Conservation (phyloP, 139 green algal species). For the Chlamydomonas sphaeroides region DNA sequence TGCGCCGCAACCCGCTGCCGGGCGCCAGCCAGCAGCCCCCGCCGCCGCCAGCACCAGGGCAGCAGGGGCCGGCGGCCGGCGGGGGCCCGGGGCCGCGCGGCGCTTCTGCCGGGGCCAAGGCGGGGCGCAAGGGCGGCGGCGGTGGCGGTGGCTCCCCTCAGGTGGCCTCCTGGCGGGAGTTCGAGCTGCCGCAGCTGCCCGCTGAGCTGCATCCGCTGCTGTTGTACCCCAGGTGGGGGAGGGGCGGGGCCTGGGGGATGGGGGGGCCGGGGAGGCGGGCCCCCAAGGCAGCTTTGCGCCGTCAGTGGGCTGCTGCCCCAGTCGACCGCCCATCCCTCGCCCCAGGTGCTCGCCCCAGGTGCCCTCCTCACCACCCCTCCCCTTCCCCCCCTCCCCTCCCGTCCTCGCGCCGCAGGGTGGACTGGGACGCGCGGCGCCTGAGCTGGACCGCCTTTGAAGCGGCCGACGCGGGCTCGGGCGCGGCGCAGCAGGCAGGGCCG, state of each 20-base stretch:
- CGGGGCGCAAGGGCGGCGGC: neutral
- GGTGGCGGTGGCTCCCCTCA: neutral
- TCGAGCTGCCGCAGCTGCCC: neutral
- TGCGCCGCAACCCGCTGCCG: constrained; percentile 10
- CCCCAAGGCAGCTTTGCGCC: no score
- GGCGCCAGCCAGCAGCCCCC: neutral
- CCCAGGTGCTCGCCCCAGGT: no score
- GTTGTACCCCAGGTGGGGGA: constrained; percentile 5
- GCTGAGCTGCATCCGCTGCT: constrained; percentile 1
- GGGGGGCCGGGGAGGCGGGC: no score
- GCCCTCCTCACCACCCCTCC: no score
- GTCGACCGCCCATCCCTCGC: no score
- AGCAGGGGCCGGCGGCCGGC: neutral
- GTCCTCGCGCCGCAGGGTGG: no score
- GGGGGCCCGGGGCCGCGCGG: neutral
- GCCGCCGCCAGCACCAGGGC: neutral
- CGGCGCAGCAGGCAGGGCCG: neutral
- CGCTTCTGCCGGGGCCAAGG: neutral
- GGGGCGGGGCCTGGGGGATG: no score
- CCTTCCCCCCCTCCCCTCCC: no score
- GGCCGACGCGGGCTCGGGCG: no score
- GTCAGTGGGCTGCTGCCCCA: no score
- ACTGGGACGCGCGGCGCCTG: constrained; percentile 15
- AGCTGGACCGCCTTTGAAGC: neutral
- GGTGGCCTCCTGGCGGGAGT: neutral